Evolutionary conservation across 1,284 basidiomycete genomes (phyloP).

Genomic region (Ganoderma lucidum): DNA sequence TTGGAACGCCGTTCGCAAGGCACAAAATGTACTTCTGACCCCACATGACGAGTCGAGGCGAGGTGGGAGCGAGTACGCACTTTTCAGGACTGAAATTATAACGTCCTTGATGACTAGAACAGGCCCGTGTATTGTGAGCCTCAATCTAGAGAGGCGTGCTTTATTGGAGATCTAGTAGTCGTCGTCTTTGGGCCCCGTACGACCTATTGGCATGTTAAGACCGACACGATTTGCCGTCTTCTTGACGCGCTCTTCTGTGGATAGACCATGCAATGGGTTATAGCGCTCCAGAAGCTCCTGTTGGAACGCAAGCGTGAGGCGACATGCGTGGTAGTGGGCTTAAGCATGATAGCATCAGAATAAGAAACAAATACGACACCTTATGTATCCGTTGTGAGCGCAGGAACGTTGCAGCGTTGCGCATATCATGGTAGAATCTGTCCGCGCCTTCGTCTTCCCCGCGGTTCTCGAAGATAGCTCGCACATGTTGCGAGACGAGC

Average conservation of each 20-base stretch:
- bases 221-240: conserved; percentile 90
- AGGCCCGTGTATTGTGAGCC: neutral
- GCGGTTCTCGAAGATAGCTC: conserved; percentile 61
- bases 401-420: conserved; percentile 78
- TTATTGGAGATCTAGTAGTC: neutral
- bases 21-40: conserved; percentile 23
- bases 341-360: too few species aligned
- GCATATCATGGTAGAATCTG: conserved; percentile 55
- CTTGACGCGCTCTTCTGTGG: conserved; percentile 79
- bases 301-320: conserved; percentile 9
- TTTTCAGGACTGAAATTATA: neutral
- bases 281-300: conserved; percentile 84
- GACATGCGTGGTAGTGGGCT: conserved; percentile 6
- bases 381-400: conserved; percentile 69
- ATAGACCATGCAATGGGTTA: conserved; percentile 85
- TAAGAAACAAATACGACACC: conserved; percentile 43
- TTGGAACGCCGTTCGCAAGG: conserved; percentile 2
- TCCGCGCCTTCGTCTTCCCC: conserved; percentile 39
- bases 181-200: conserved; percentile 31
- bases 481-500: conserved; percentile 59
- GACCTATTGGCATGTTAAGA: conserved; percentile 67
- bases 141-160: neutral
- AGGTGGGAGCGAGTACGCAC: neutral
- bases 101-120: neutral
- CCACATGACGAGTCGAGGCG: neutral